Evolutionary conservation across 352 stramenopile species (phyloP).

Genomic region (Phytophthora sp.): DNA sequence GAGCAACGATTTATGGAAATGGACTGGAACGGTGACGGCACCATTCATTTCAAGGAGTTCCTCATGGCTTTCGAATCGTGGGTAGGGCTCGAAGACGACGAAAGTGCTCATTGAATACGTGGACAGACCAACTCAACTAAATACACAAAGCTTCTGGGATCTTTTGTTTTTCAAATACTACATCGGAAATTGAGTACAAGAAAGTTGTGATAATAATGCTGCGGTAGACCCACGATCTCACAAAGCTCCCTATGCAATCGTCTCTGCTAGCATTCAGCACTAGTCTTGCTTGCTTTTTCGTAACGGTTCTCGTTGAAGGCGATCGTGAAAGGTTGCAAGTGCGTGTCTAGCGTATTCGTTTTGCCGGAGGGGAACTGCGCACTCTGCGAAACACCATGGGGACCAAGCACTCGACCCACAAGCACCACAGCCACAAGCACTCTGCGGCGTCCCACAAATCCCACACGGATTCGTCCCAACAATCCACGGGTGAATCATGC

Average conservation of each 20-base stretch:
- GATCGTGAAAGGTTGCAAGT: neutral
- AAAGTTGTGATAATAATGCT: too few species aligned
- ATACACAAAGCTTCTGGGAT: too few species aligned
- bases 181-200: too few species aligned
- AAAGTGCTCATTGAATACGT: too few species aligned
- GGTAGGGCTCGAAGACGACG: slow-evolving; percentile 76
- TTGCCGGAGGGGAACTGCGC: neutral
- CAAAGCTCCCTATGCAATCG: neutral
- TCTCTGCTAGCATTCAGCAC: neutral
- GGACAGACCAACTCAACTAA: too few species aligned
- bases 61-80: slow-evolving; percentile 89
- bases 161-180: too few species aligned
- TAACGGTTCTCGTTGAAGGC: slow-evolving; percentile 1
- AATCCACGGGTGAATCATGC: neutral
- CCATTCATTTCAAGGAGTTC: slow-evolving; percentile 91
- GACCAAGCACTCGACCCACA: slow-evolving; percentile 6
- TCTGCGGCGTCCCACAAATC: neutral
- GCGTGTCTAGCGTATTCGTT: neutral
- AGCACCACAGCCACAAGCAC: neutral
- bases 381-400: slow-evolving; percentile 5
- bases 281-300: too few species aligned
- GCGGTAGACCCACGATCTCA: too few species aligned
- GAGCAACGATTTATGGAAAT: slow-evolving; percentile 88
- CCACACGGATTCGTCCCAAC: neutral
- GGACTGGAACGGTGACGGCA: slow-evolving; percentile 87